These are phyloP conservation scores for Podosphaera fusca DNA, from an alignment of 2,329 filamentous ascomycete species.

Conservation along the genomic window DNA sequence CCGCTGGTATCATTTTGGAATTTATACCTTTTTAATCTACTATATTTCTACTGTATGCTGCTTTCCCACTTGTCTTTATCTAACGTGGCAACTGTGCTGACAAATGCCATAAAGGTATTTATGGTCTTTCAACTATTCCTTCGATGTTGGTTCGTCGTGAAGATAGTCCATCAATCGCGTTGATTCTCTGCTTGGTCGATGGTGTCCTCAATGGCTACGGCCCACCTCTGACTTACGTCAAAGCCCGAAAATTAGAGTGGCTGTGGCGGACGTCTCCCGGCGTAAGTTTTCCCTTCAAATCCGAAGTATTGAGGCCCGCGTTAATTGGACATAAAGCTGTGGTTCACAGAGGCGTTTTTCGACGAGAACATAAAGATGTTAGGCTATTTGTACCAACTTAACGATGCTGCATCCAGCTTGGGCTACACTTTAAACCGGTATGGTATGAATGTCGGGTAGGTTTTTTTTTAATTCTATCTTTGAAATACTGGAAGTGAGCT, in stretches of 20 bases:
- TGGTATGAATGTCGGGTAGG: conserved; percentile 20
- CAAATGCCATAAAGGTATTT: conserved; percentile 17
- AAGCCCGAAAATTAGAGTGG: conserved; percentile 29
- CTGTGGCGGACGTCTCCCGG: conserved; percentile 30
- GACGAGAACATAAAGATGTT: conserved; percentile 26
- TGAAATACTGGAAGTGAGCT: not conserved
- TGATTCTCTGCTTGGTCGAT: conserved; percentile 29
- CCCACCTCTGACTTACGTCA: conserved; percentile 25
- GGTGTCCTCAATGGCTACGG: conserved; percentile 30
- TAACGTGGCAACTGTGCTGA: too few species aligned
- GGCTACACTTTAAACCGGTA: conserved; percentile 25
- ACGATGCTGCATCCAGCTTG: conserved; percentile 20
- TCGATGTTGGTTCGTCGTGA: conserved; percentile 31
- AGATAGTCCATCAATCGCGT: conserved; percentile 31
- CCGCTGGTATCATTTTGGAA: conserved; percentile 26
- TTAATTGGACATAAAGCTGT: conserved; percentile 13
- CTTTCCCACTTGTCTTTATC: too few species aligned
- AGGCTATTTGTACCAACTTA: conserved; percentile 26
- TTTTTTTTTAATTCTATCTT: not conserved
- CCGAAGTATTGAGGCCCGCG: not conserved
- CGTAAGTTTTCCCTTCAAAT: conserved; percentile 5
- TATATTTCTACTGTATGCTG: conserved; percentile 29
- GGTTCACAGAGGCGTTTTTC: conserved; percentile 33
- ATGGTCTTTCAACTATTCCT: conserved; percentile 28
- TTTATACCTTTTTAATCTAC: conserved; percentile 26